Evolutionary conservation across 2,329 filamentous ascomycete species (phyloP).

Genomic region (Scytalidium sp.): DNA sequence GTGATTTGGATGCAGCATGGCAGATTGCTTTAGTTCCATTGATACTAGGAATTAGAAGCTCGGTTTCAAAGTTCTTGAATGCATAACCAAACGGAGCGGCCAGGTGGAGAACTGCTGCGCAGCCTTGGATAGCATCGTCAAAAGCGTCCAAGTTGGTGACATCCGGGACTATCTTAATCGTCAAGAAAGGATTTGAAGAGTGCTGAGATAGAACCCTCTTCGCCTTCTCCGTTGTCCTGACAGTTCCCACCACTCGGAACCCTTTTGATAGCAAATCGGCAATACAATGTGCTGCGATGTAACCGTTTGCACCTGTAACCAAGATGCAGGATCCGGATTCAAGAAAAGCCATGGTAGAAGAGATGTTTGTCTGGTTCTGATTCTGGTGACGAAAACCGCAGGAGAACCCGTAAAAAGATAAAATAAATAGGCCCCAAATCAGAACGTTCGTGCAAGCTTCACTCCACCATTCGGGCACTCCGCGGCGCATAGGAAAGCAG

Average conservation of each 20-base stretch:
- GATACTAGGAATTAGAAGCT: slow-evolving; percentile 26
- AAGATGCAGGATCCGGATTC: background rate
- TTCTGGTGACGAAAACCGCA: background rate
- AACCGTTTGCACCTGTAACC: slow-evolving; percentile 7
- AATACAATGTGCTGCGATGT: slow-evolving; percentile 5
- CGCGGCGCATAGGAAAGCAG: too few relatives aligned
- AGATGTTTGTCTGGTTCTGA: too few relatives aligned
- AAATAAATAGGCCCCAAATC: background rate
- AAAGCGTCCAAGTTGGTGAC: background rate
- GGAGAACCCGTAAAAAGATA: background rate
- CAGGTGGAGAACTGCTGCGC: slow-evolving; percentile 18
- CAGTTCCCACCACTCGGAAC: slow-evolving; percentile 3
- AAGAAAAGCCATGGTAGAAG: background rate
- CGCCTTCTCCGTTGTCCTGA: slow-evolving; percentile 1
- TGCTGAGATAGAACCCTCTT: background rate
- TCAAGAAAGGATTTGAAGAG: background rate
- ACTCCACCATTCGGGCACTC: too few relatives aligned
- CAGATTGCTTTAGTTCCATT: slow-evolving; percentile 24
- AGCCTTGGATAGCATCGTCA: slow-evolving; percentile 1
- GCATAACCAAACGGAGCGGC: slow-evolving; percentile 29
- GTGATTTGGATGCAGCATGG: slow-evolving; percentile 17
- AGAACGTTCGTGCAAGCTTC: too few relatives aligned
- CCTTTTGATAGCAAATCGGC: background rate
- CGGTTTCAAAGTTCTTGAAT: slow-evolving; percentile 24
- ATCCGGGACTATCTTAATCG: slow-evolving; percentile 1